Percentiles rank a stretch among this genome's conserved stretches.
Conservation (phyloP, 495 filamentous ascomycete species). For the Cryomyces minteri region DNA sequence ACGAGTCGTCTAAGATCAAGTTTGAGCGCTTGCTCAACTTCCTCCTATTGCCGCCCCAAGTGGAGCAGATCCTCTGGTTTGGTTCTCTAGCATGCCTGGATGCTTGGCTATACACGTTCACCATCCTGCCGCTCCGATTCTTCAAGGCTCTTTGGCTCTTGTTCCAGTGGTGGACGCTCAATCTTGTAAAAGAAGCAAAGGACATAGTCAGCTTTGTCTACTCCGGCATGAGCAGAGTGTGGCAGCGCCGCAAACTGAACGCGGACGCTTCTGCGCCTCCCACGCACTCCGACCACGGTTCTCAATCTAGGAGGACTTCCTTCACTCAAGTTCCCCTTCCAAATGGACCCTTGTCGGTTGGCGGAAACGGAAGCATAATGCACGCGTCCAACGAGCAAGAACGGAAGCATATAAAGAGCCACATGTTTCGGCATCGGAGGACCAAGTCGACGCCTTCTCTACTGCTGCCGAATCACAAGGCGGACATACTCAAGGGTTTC, state of each 20-base stretch:
- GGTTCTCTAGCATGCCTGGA: slow-evolving; percentile 82
- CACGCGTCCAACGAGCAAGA: slow-evolving; percentile 1
- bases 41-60: slow-evolving; percentile 54
- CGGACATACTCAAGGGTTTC: slow-evolving; percentile 78
- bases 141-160: slow-evolving; percentile 64
- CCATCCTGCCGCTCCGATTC: slow-evolving; percentile 82
- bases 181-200: slow-evolving; percentile 41
- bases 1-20: slow-evolving; percentile 92
- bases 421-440: slow-evolving; percentile 42
- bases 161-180: slow-evolving; percentile 48
- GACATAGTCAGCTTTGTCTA: slow-evolving; percentile 57
- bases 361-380: slow-evolving; percentile 7
- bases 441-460: slow-evolving; percentile 72
- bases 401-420: slow-evolving; percentile 11
- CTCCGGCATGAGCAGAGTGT: slow-evolving; percentile 56
- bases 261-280: slow-evolving; percentile 4
- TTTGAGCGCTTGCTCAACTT: slow-evolving; percentile 88
- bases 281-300: slow-evolving; percentile 13
- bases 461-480: slow-evolving; percentile 75
- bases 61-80: slow-evolving; percentile 80
- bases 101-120: slow-evolving; percentile 95
- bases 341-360: neutral
- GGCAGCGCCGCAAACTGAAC: slow-evolving; percentile 36
- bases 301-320: slow-evolving; percentile 17
- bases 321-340: neutral